Percentiles rank a stretch among this genome's conserved stretches.
phyloP scores from a whole-genome alignment of 208 protist species.

The Crithidia expoeki region DNA sequence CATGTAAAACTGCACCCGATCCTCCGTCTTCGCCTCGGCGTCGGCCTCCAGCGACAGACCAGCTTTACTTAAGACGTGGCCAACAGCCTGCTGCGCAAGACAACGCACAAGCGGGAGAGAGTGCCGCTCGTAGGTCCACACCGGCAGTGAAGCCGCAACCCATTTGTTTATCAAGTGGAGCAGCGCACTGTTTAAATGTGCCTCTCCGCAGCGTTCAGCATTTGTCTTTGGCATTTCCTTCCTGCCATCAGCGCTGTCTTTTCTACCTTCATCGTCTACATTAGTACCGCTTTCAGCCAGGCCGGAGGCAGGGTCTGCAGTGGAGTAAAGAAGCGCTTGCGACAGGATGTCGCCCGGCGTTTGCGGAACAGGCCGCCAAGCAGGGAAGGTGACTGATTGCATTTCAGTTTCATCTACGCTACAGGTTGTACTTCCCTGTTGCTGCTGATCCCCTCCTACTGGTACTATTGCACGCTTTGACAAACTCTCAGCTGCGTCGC shows the following conservation, averaged over 20 bases:
- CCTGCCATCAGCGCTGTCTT: background rate
- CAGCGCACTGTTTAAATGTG: constrained; percentile 15
- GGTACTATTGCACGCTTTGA: too few species aligned
- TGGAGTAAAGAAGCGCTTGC: constrained; percentile 47
- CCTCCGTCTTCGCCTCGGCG: constrained; percentile 2
- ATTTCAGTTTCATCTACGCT: background rate
- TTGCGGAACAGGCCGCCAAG: constrained; percentile 17
- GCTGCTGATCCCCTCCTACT: too few species aligned
- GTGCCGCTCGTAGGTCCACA: constrained; percentile 18
- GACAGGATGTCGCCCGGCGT: constrained; percentile 55
- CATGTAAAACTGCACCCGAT: constrained; percentile 23
- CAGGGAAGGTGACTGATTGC: background rate
- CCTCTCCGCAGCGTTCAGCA: constrained; percentile 3
- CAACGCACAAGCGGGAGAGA: constrained; percentile 23
- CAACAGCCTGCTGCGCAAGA: constrained; percentile 3
- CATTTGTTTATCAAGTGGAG: constrained; percentile 33
- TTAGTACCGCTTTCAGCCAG: background rate
- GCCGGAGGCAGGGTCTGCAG: background rate
- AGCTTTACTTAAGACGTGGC: background rate
- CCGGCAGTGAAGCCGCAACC: constrained; percentile 15
- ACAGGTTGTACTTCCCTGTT: too few species aligned
- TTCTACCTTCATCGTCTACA: background rate
- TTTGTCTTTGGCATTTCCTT: background rate
- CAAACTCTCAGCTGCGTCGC: background rate
- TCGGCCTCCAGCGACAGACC: background rate